A percentile compares a stretch with the other conserved stretches of the same genome.
Evolutionary conservation across 306 rosid genomes (phyloP).

Genomic region (Rosa lucieae): DNA sequence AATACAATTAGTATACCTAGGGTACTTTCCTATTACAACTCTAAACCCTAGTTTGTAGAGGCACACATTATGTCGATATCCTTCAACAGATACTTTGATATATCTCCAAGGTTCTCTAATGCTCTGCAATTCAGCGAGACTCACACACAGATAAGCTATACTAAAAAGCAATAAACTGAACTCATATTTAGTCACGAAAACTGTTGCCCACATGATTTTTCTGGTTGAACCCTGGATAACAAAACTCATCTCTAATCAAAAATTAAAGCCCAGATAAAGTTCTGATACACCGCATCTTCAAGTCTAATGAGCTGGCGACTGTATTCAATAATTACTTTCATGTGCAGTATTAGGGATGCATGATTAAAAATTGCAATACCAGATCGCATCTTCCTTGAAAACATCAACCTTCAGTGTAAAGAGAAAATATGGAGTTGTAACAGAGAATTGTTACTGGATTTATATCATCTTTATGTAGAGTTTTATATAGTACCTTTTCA

Average conservation of each 20-base stretch:
- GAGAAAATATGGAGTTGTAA: neutral
- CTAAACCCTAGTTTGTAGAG: too few relatives aligned
- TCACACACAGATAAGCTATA: neutral
- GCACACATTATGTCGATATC: too few relatives aligned
- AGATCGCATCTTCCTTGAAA: neutral
- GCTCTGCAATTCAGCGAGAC: neutral
- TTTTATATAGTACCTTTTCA: slow-evolving; percentile 1
- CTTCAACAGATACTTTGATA: too few relatives aligned
- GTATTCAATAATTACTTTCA: neutral
- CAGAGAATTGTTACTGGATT: neutral
- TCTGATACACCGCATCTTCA: neutral
- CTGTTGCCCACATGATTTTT: too few relatives aligned
- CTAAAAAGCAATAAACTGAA: neutral
- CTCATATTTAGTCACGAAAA: too few relatives aligned
- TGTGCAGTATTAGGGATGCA: too few relatives aligned
- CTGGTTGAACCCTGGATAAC: neutral
- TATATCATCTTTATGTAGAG: neutral
- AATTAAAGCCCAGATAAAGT: neutral
- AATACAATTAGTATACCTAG: too few relatives aligned
- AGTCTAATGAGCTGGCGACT: neutral
- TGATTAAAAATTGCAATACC: too few relatives aligned
- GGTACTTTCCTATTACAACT: too few relatives aligned
- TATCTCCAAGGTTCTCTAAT: too few relatives aligned
- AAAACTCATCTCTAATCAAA: neutral
- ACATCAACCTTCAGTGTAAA: neutral